Evolutionary conservation across 306 rosid genomes (phyloP).

Genomic region (Calophaca sinica): DNA sequence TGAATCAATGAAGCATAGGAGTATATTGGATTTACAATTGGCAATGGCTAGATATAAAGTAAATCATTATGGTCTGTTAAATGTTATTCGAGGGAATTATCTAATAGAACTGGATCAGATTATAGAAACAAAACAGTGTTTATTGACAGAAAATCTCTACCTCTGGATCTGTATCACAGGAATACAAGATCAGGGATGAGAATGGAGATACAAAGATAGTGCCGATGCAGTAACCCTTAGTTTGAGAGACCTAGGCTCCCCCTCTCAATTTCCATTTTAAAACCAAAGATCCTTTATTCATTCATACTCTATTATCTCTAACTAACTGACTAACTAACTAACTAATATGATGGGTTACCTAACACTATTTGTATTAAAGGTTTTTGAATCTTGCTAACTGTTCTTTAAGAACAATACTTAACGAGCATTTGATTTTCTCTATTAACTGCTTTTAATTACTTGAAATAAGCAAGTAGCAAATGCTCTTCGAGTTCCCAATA

Average conservation of each 20-base stretch:
- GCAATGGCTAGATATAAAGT: background rate
- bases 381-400: background rate
- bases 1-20: background rate
- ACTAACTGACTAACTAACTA: background rate
- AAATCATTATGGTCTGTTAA: slow-evolving; percentile 1
- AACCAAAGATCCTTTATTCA: background rate
- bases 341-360: background rate
- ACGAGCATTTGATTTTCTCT: slow-evolving; percentile 4
- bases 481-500: background rate
- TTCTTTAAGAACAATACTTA: background rate
- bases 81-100: background rate
- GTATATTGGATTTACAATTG: slow-evolving; percentile 9
- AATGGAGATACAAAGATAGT: background rate
- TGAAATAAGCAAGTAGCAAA: background rate
- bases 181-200: background rate
- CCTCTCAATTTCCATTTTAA: background rate
- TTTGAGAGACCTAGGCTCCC: background rate
- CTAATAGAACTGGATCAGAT: background rate
- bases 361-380: background rate
- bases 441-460: background rate
- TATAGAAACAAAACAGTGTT: background rate
- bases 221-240: slow-evolving; percentile 1
- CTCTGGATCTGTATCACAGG: background rate
- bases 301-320: background rate
- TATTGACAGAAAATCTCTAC: background rate